Evolutionary conservation across 805 yeast species (phyloP), one percentile per base, ranked within the genome.

Genomic region (Lipomyces orientalis): DNA sequence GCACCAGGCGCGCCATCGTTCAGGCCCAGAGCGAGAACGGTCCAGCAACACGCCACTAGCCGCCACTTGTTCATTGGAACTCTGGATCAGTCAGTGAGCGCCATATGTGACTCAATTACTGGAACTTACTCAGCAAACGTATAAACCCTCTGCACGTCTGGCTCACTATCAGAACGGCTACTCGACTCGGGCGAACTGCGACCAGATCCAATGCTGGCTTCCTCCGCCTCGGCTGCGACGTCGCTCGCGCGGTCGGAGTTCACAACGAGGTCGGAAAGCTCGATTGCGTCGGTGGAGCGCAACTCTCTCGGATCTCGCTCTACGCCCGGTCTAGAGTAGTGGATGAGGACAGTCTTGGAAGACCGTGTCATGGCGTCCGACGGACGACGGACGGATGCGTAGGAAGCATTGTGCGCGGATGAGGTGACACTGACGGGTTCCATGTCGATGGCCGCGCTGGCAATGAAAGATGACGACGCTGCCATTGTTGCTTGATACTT

Each of bases 1-100:
- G 89, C 87, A 66, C 90, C 90, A 1, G 87, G 84, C 14, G 87
- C 85, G 65, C 87, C 87, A 73, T 87, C 90, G 34, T 59, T 66
- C 37, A 72, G 5, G 5, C 74, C 74, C 1, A 65, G 29, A 4
- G 67, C 56, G 22, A 69, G 33, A 35, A 72, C 54, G 16, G 56
- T 46, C 62, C 65, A 54, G 35, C 31, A 46, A 34, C 59, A 59
- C 9, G 71, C 62, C 19, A 64, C 4, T 4, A 68, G 22, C 31
- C 70, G 61, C 34, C 37, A 57, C 29, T 25, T 58, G 56, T 61
- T 66, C 49, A 14, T 33, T 14, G 67, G 64, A 39, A 54, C 7
- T 59, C 64, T 59, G 52, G 12, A n/a, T n/a, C 19, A 14, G 37
- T 56, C 49, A 56, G 31, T 22, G 16, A 12, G 16, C 14, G 55